phyloP scores from a whole-genome alignment of 2,329 filamentous ascomycete species.

The Alternaria gaisen region DNA sequence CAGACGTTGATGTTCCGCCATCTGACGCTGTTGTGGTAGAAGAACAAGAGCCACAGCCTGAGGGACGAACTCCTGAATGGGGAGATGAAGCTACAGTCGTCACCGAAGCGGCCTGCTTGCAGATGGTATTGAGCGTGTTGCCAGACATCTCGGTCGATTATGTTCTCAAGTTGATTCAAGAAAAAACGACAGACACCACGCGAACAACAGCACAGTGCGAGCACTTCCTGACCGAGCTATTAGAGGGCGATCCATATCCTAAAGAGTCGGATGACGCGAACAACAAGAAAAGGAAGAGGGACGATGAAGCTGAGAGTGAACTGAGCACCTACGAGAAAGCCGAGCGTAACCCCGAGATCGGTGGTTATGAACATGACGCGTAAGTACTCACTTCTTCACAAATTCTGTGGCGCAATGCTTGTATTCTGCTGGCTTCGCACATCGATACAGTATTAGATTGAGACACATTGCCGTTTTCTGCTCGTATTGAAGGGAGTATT shows the following conservation, averaged over 20 bases:
- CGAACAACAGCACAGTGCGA: conserved; percentile 37
- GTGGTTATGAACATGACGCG: conserved; percentile 35
- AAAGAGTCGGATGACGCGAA: conserved; percentile 42
- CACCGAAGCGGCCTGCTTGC: conserved; percentile 39
- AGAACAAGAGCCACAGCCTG: neutral
- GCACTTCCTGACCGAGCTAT: conserved; percentile 37
- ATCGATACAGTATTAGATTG: neutral
- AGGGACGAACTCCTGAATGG: neutral
- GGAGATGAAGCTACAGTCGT: conserved; percentile 14
- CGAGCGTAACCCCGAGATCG: conserved; percentile 18
- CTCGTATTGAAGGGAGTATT: conserved; percentile 13
- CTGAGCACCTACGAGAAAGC: conserved; percentile 34
- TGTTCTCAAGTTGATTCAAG: conserved; percentile 38
- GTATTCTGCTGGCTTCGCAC: neutral
- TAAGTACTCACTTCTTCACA: conserved; percentile 32
- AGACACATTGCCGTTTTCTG: neutral
- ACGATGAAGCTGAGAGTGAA: conserved; percentile 32
- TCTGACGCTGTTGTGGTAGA: conserved; percentile 6
- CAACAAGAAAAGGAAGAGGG: conserved; percentile 45
- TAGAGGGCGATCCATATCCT: conserved; percentile 46
- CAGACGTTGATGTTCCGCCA: conserved; percentile 35
- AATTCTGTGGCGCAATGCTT: neutral
- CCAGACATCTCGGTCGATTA: conserved; percentile 47
- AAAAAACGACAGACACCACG: conserved; percentile 32
- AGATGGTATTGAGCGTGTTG: conserved; percentile 45